Percentiles rank a stretch among this genome's conserved stretches.
These are phyloP conservation scores for Alternaria burnsii DNA, from an alignment of 2,329 filamentous ascomycete genomes.

Conservation along the genomic window DNA sequence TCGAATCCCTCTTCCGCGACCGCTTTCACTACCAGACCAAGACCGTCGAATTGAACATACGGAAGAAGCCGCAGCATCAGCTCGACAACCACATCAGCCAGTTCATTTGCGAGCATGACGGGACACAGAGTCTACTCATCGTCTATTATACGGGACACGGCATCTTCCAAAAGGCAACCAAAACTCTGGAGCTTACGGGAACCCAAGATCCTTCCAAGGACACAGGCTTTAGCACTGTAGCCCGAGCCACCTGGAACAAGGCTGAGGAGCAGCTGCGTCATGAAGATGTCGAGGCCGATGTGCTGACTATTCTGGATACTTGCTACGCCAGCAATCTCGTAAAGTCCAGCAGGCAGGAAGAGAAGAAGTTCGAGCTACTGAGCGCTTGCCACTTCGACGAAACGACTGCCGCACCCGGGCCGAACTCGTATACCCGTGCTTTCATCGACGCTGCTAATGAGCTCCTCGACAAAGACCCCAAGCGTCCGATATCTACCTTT, in stretches of 20 bases:
- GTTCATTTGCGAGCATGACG: constrained; percentile 43
- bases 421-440: constrained; percentile 45
- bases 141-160: constrained; percentile 54
- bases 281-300: constrained; percentile 44
- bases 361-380: constrained; percentile 44
- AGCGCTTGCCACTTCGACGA: constrained; percentile 40
- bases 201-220: constrained; percentile 19
- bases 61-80: constrained; percentile 46
- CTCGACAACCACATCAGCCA: constrained; percentile 36
- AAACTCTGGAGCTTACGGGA: constrained; percentile 40
- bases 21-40: constrained; percentile 43
- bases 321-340: constrained; percentile 50
- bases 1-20: constrained; percentile 38
- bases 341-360: constrained; percentile 37
- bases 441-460: constrained; percentile 43
- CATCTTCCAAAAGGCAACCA: constrained; percentile 29
- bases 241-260: constrained; percentile 47
- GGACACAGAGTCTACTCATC: constrained; percentile 45
- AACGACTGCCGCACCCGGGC: constrained; percentile 41
- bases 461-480: constrained; percentile 28
- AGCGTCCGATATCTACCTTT: constrained; percentile 43
- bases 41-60: constrained; percentile 44
- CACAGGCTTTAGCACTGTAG: constrained; percentile 35
- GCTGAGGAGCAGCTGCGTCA: constrained; percentile 40
- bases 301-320: constrained; percentile 50